Percentiles rank a stretch among this genome's conserved stretches.
phyloP scores from a whole-genome alignment of 768 basidiomycete species.

The Suillus spraguei region DNA sequence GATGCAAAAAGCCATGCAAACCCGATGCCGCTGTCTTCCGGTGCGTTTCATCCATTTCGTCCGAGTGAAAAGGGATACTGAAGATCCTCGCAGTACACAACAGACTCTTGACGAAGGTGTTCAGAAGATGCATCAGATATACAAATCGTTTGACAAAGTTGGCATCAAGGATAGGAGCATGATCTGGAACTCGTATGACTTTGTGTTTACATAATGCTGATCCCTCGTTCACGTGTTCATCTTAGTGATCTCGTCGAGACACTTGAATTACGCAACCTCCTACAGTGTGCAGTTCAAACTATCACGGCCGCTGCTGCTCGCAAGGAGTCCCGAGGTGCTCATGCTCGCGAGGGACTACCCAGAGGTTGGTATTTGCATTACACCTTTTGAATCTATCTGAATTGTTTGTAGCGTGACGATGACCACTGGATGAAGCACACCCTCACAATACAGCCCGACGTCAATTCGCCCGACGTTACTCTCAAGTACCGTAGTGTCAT shows the following conservation, averaged over 20 bases:
- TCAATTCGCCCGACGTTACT: conserved; percentile 76
- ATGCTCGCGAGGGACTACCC: conserved; percentile 98
- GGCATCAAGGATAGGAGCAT: conserved; percentile 98
- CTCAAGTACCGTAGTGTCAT: conserved; percentile 91
- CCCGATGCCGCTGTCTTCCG: conserved; percentile 98
- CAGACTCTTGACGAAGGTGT: conserved; percentile 91
- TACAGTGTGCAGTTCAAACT: conserved; percentile 95
- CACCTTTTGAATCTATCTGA: conserved; percentile 8
- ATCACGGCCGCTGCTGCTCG: conserved; percentile 91
- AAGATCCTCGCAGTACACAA: conserved; percentile 63
- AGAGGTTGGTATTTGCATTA: conserved; percentile 56
- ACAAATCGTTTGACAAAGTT: conserved; percentile 87
- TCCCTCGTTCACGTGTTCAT: conserved; percentile 14
- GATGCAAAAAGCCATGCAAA: conserved; percentile 99
- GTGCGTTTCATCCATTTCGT: conserved; percentile 34
- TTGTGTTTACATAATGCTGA: conserved; percentile 5
- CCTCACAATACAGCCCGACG: conserved; percentile 87
- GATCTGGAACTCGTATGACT: conserved; percentile 97
- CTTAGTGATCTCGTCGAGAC: conserved; percentile 93
- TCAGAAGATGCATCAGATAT: conserved; percentile 79
- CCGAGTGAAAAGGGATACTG: conserved; percentile 10
- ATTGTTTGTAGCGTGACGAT: conserved; percentile 78
- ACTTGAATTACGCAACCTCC: conserved; percentile 92
- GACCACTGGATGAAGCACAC: conserved; percentile 95
- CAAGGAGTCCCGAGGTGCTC: conserved; percentile 97